Evolutionary conservation across 108 stramenopile genomes (phyloP).

Genomic region (Chaetoceros muelleri): DNA sequence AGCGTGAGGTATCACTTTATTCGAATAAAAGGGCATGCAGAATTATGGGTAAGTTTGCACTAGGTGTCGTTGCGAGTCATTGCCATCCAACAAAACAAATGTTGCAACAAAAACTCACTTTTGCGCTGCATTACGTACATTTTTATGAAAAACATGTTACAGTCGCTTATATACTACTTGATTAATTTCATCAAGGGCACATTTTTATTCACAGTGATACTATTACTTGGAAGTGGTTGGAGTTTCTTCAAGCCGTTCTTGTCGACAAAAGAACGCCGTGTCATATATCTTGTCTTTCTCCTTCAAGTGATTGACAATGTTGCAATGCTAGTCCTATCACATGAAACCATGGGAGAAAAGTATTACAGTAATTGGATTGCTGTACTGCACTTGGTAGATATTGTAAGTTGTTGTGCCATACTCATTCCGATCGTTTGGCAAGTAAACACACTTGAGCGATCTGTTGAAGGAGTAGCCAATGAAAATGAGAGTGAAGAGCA

Average conservation of each 20-base stretch:
- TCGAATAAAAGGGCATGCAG: constrained; percentile 78
- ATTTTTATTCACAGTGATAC: constrained; percentile 87
- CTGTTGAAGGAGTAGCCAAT: neutral
- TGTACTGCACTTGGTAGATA: constrained; percentile 90
- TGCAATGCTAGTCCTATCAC: constrained; percentile 85
- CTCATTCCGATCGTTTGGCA: constrained; percentile 95
- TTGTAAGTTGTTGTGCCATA: constrained; percentile 95
- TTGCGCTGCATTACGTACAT: too few species aligned
- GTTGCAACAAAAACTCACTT: too few species aligned
- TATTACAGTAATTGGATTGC: constrained; percentile 77
- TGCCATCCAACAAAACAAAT: too few species aligned
- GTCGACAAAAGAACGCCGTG: constrained; percentile 72
- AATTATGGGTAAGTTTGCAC: constrained; percentile 40
- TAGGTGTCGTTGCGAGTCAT: neutral
- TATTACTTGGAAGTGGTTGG: constrained; percentile 96
- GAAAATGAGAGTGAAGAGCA: constrained; percentile 8
- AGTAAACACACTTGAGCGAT: constrained; percentile 55
- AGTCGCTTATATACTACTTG: constrained; percentile 50
- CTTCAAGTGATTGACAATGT: constrained; percentile 93
- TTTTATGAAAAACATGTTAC: too few species aligned
- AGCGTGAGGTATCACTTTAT: constrained; percentile 85
- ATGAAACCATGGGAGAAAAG: constrained; percentile 78
- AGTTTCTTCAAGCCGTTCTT: constrained; percentile 91
- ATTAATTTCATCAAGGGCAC: constrained; percentile 76
- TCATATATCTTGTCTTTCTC: constrained; percentile 73